Evolutionary conservation across 306 rosid genomes (phyloP).

Genomic region (Chamaecrista fasciculata): DNA sequence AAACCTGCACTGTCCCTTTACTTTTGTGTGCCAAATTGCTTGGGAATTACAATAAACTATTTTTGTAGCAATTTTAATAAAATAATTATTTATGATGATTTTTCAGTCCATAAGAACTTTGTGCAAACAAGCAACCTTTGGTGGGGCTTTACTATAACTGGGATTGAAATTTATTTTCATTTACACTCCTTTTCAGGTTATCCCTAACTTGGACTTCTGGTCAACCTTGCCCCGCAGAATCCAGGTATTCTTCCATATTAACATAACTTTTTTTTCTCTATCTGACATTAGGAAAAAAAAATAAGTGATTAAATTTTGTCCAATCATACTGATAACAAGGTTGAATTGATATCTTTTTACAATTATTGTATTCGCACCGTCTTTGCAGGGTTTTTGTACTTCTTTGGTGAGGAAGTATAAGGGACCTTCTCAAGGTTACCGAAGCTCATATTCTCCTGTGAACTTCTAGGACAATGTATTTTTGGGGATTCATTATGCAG

Average conservation of each 20-base stretch:
- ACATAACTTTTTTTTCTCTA: conserved; percentile 23
- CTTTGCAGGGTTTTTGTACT: conserved; percentile 54
- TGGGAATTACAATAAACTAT: conserved; percentile 1
- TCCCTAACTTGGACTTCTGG: conserved; percentile 92
- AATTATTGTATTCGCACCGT: conserved; percentile 23
- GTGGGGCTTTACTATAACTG: conserved; percentile 1
- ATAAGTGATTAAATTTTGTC: not conserved
- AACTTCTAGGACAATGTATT: conserved; percentile 53
- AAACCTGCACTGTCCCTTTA: not conserved
- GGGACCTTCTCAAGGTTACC: conserved; percentile 72
- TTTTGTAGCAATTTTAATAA: conserved; percentile 3
- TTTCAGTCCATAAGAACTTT: conserved; percentile 15
- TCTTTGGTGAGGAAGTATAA: conserved; percentile 61
- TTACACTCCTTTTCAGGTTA: conserved; percentile 44
- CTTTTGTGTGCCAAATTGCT: not conserved
- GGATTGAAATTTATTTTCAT: conserved; percentile 28
- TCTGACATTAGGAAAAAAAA: conserved; percentile 20
- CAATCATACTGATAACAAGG: not conserved
- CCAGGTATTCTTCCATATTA: conserved; percentile 53
- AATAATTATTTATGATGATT: not conserved
- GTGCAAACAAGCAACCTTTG: conserved; percentile 20
- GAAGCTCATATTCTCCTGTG: conserved; percentile 77
- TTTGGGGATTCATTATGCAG: conserved; percentile 32
- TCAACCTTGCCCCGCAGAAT: conserved; percentile 59
- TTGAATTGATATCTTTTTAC: conserved; percentile 3